A percentile compares a stretch with the other conserved stretches of the same genome.
Conservation (phyloP, 176 grass and related monocot species). For the Musa itinerans region DNA sequence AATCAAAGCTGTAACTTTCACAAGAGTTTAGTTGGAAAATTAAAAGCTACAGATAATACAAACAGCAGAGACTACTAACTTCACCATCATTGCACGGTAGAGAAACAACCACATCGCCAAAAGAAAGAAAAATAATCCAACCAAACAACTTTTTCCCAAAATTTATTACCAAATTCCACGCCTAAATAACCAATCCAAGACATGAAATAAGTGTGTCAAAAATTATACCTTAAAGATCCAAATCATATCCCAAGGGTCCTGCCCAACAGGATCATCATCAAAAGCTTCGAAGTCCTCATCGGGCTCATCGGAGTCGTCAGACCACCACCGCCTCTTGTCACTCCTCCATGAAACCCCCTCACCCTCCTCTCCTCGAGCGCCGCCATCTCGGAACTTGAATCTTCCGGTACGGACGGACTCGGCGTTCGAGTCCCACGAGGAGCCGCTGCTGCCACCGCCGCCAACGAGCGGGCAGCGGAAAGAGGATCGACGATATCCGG, state of each 20-base stretch:
- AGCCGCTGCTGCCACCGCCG: background rate
- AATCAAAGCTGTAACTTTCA: background rate
- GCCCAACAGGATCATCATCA: background rate
- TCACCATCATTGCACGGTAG: too few species aligned
- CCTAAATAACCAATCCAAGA: background rate
- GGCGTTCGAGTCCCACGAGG: background rate
- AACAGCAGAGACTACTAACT: too few species aligned
- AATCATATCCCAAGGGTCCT: constrained; percentile 9
- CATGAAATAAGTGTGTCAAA: background rate
- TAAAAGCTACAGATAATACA: too few species aligned
- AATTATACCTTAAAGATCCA: constrained; percentile 14
- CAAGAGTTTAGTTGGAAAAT: too few species aligned
- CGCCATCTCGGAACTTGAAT: constrained; percentile 11
- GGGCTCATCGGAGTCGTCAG: background rate
- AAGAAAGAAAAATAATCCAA: too few species aligned
- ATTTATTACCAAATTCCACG: too few species aligned
- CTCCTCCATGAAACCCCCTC: background rate
- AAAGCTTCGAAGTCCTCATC: constrained; percentile 1
- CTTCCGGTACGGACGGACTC: constrained; percentile 8
- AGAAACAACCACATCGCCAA: too few species aligned
- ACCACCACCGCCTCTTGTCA: constrained; percentile 13
- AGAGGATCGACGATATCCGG: too few species aligned
- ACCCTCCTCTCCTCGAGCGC: background rate
- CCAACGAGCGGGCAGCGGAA: background rate
- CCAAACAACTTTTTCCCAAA: too few species aligned